Percentiles rank a stretch among this genome's conserved stretches.
phyloP scores from a whole-genome alignment of 1,284 basidiomycete species.

The Tilletia indica region DNA sequence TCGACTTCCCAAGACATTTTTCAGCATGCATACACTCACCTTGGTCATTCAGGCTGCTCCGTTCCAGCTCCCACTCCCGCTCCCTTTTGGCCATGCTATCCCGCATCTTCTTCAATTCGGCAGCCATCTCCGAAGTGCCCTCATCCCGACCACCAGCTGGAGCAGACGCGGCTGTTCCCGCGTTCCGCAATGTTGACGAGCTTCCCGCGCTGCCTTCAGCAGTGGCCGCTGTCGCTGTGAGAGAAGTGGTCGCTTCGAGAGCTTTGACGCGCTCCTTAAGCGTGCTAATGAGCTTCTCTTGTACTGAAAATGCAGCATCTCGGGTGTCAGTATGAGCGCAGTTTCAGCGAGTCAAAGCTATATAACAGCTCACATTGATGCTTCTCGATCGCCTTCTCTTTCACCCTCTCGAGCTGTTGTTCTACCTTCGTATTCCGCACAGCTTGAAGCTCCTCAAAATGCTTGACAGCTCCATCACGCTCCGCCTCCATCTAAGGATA shows the following conservation, averaged over 20 bases:
- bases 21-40: background rate
- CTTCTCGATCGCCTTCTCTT: slow-evolving; percentile 38
- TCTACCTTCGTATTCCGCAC: slow-evolving; percentile 42
- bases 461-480: slow-evolving; percentile 45
- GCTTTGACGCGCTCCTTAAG: slow-evolving; percentile 38
- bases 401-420: slow-evolving; percentile 39
- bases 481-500: slow-evolving; percentile 27
- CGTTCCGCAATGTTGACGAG: background rate
- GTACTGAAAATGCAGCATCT: slow-evolving; percentile 3
- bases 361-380: slow-evolving; percentile 27
- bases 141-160: background rate
- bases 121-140: background rate
- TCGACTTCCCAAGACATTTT: background rate
- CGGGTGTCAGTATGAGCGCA: background rate
- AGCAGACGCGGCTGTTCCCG: too few species aligned
- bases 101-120: background rate
- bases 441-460: slow-evolving; percentile 50
- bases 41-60: slow-evolving; percentile 3
- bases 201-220: background rate
- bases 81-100: slow-evolving; percentile 4
- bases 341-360: background rate
- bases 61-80: slow-evolving; percentile 2
- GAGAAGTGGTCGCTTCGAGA: background rate
- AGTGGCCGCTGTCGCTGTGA: background rate
- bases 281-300: slow-evolving; percentile 24